Evolutionary conservation across 768 basidiomycete genomes (phyloP).

Genomic region (Tylopilus sp.): DNA sequence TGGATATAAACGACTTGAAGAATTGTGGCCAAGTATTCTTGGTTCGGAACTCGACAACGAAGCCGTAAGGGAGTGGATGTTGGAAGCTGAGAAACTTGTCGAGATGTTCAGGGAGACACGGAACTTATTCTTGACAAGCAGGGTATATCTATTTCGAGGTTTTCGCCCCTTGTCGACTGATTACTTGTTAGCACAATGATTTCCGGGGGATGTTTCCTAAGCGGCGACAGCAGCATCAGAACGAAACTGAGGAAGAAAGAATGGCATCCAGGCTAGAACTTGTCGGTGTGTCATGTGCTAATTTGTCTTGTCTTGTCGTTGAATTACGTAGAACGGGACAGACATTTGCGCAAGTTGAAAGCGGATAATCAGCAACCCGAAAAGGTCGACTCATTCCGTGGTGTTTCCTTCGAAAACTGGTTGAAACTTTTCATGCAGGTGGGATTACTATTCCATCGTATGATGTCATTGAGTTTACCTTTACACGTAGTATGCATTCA

Average conservation of each 20-base stretch:
- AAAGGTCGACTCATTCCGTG: constrained; percentile 70
- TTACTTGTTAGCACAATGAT: constrained; percentile 13
- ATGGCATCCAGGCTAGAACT: constrained; percentile 56
- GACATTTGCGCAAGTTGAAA: constrained; percentile 45
- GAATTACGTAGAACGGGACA: constrained; percentile 20
- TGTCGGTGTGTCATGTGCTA: constrained; percentile 34
- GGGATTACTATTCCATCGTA: neutral
- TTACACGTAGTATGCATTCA: constrained; percentile 63
- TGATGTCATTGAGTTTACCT: neutral
- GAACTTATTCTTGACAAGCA: constrained; percentile 73
- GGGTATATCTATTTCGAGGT: constrained; percentile 55
- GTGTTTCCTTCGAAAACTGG: constrained; percentile 84
- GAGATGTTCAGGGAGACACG: constrained; percentile 89
- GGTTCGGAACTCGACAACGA: constrained; percentile 41
- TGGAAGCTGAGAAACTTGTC: constrained; percentile 81
- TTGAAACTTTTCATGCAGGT: constrained; percentile 83
- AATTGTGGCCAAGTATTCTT: constrained; percentile 59
- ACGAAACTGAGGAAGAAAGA: constrained; percentile 15
- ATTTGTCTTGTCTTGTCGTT: neutral
- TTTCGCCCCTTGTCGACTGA: neutral
- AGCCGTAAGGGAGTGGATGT: constrained; percentile 69
- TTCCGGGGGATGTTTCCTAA: constrained; percentile 21
- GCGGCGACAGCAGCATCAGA: constrained; percentile 13
- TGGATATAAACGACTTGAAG: constrained; percentile 57
- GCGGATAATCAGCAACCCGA: constrained; percentile 38